Percentiles rank a stretch among this genome's conserved stretches.
Evolutionary conservation across 768 basidiomycete genomes (phyloP).

Genomic region (Suillus alpinus): DNA sequence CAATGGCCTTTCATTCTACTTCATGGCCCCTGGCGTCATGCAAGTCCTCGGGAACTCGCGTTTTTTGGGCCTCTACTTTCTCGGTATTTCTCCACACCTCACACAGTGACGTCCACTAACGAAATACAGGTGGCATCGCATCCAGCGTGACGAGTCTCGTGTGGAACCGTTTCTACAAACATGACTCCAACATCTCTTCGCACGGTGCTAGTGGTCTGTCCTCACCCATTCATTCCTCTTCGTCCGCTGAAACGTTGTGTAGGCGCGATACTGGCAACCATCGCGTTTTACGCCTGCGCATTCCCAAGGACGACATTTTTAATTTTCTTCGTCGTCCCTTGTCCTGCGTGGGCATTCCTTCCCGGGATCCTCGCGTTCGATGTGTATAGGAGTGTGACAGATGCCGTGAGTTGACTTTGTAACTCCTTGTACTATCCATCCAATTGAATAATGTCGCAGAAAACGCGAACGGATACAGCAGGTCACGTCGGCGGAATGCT

Average conservation of each 20-base stretch:
- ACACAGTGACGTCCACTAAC: neutral
- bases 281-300: constrained; percentile 71
- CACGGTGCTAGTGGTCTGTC: constrained; percentile 75
- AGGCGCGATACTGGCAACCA: constrained; percentile 71
- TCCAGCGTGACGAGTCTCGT: constrained; percentile 46
- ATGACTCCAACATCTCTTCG: constrained; percentile 27
- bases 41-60: constrained; percentile 58
- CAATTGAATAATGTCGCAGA: constrained; percentile 32
- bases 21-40: constrained; percentile 68
- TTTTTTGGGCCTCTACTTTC: constrained; percentile 73
- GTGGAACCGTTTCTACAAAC: constrained; percentile 42
- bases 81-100: constrained; percentile 43
- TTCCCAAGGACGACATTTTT: constrained; percentile 65
- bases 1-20: constrained; percentile 77
- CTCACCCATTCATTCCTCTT: constrained; percentile 1
- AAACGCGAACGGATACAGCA: constrained; percentile 51
- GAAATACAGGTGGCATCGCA: constrained; percentile 47
- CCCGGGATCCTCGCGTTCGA: constrained; percentile 49
- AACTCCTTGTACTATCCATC: neutral
- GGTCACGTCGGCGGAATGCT: constrained; percentile 71
- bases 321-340: constrained; percentile 73
- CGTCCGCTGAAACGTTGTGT: constrained; percentile 5
- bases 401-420: constrained; percentile 27
- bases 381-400: constrained; percentile 32
- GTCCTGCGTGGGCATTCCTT: constrained; percentile 77